Conservation (phyloP, 2,329 filamentous ascomycete species). For the Bipolaris bicolor region DNA sequence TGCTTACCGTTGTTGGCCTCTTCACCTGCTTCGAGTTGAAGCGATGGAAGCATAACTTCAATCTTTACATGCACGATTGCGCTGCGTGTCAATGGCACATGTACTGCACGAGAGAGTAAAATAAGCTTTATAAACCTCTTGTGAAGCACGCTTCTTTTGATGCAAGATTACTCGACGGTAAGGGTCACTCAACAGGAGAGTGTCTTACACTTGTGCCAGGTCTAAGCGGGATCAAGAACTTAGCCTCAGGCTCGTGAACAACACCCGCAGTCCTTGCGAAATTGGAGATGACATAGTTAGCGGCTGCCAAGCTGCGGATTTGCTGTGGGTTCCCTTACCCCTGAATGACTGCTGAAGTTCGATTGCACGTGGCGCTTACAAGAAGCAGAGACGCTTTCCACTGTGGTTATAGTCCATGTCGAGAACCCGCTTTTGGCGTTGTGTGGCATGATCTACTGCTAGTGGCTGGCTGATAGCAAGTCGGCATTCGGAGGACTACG, state of each 20-base stretch:
- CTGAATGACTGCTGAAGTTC: not conserved
- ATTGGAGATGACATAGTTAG: not conserved
- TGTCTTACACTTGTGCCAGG: not conserved
- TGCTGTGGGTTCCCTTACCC: not conserved
- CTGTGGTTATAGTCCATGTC: not conserved
- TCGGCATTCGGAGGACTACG: conserved; percentile 4
- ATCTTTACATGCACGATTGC: not conserved
- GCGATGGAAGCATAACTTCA: not conserved
- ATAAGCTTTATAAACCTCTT: not conserved
- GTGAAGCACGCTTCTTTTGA: not conserved
- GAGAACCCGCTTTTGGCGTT: not conserved
- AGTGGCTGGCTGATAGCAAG: conserved; percentile 5
- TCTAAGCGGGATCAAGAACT: not conserved
- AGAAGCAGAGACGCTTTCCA: not conserved
- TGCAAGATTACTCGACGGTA: not conserved
- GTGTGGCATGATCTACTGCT: not conserved
- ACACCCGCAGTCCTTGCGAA: not conserved
- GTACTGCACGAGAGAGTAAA: not conserved
- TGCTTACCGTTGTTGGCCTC: not conserved
- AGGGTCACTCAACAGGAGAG: not conserved
- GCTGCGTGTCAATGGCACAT: not conserved
- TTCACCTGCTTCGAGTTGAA: not conserved
- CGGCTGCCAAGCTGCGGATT: not conserved
- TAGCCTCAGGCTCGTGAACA: not conserved
- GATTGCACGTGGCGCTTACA: not conserved